Evolutionary conservation across 2,329 filamentous ascomycete species (phyloP).

Genomic region (Hymenoscyphus occultus): DNA sequence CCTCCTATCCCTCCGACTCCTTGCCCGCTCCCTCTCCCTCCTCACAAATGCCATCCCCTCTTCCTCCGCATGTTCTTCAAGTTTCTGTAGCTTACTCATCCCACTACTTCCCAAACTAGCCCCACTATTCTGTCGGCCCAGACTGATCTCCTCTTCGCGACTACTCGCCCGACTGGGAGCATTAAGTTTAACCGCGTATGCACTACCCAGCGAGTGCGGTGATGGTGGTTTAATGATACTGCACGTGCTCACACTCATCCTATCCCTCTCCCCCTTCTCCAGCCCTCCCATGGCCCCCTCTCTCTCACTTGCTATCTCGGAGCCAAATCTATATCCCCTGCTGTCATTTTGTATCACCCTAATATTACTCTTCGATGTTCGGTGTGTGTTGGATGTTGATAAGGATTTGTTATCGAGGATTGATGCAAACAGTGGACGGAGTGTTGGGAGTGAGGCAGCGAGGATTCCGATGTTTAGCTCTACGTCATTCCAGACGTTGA

Average conservation of each 20-base stretch:
- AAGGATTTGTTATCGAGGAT: constrained; percentile 32
- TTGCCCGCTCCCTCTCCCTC: constrained; percentile 17
- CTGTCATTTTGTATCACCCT: not conserved
- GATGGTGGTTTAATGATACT: not conserved
- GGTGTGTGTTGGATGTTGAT: not conserved
- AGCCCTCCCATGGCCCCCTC: constrained; percentile 3
- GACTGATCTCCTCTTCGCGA: constrained; percentile 6
- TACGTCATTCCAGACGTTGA: constrained; percentile 45
- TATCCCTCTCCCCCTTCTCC: not conserved
- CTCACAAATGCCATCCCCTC: constrained; percentile 7
- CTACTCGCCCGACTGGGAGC: not conserved
- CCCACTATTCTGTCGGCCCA: constrained; percentile 11
- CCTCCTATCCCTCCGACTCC: not conserved
- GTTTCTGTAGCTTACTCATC: constrained; percentile 10
- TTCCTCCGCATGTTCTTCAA: constrained; percentile 1
- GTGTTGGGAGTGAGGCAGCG: constrained; percentile 43
- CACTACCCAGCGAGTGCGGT: not conserved
- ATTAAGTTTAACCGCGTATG: not conserved
- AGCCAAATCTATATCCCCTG: constrained; percentile 2
- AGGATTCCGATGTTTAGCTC: constrained; percentile 45
- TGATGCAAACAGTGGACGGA: constrained; percentile 41
- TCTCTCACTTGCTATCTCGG: too few species aligned
- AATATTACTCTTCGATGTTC: constrained; percentile 4
- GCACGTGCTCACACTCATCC: not conserved
- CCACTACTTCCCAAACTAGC: constrained; percentile 7